Base-by-base conservation (phyloP, 2,329 filamentous ascomycete species). In the Ilyonectria destructans region DNA sequence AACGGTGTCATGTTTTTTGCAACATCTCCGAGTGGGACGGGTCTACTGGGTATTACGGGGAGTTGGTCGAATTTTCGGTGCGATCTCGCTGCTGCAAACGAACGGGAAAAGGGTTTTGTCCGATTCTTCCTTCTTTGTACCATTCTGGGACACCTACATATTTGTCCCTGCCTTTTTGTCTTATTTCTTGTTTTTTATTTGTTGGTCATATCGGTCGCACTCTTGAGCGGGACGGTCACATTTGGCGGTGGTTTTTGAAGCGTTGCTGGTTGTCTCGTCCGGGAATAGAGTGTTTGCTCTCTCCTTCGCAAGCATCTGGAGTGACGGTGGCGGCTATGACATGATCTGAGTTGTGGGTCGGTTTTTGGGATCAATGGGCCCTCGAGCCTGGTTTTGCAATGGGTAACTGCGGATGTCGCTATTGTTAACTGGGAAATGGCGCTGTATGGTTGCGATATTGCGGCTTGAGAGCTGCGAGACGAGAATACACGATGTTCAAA, bases 401-500 rank as follows among this genome's bases (percentile, higher is more conserved):
- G 76, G 76, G 71, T 75, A 72, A 73, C 75, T 76, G 77, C 66
- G 71, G 65, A 66, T 71, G 77, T 73, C 74, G 76, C 73, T 74
- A 77, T 77, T 77, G 77, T 74, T 76, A 75, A 77, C 70, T 74
- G 72, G 79, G 74, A 75, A 76, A 75, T 67, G 77, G 79, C 74
- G 77, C 75, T 78, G 75, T 76, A 73, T 68, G 75, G 73, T 75
- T 78, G 73, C 73, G 72, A 79, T 72, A 71, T 70, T 71, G 75
- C 75, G 74, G 77, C 77, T 72, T 71, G 64, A 69, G 69, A 65
- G 76, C 75, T 70, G 76, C 76, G 71, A 77, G 74, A 80, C 75
- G 78, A 80, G 79, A 82, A 82, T 81, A 81, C 71, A 82, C 77
- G 80, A 82, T 69, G 78, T 80, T 78, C 68, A 72, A 74, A 73